Percentiles rank a stretch among this genome's conserved stretches.
phyloP scores from a whole-genome alignment of 2,329 filamentous ascomycete species.

The Apiospora koreana region DNA sequence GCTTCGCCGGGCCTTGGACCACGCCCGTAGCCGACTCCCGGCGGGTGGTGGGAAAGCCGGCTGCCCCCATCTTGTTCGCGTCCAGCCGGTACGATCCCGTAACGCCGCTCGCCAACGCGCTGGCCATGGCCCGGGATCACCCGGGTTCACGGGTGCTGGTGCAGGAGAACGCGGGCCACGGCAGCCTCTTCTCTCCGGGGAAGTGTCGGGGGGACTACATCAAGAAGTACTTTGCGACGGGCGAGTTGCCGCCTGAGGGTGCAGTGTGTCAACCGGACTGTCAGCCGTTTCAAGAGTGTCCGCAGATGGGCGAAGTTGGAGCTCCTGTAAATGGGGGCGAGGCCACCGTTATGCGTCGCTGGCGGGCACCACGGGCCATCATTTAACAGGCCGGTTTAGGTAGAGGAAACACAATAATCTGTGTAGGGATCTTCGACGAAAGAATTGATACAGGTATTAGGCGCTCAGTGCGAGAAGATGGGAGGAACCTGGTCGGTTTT shows the following conservation, averaged over 20 bases:
- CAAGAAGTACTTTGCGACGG: conserved; percentile 17
- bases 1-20: conserved; percentile 36
- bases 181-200: conserved; percentile 9
- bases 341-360: background rate
- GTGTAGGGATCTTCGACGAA: too few species aligned
- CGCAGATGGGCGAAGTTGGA: background rate
- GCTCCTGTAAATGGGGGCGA: background rate
- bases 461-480: too few species aligned
- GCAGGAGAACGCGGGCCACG: conserved; percentile 25
- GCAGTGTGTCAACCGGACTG: conserved; percentile 21
- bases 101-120: conserved; percentile 43
- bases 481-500: too few species aligned
- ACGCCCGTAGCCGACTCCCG: conserved; percentile 20
- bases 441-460: too few species aligned
- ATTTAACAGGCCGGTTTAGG: background rate
- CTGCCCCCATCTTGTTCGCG: conserved; percentile 45
- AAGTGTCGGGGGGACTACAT: conserved; percentile 17
- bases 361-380: background rate
- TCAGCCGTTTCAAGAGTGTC: conserved; percentile 22
- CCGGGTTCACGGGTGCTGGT: conserved; percentile 20
- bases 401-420: too few species aligned
- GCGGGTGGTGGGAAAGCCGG: conserved; percentile 34
- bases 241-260: conserved; percentile 17
- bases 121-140: conserved; percentile 21
- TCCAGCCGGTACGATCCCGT: conserved; percentile 46